A percentile compares a stretch with the other conserved stretches of the same genome.
Evolutionary conservation across 192 early-diverging fungal species (phyloP).

Genomic region (Coemansia sp.): DNA sequence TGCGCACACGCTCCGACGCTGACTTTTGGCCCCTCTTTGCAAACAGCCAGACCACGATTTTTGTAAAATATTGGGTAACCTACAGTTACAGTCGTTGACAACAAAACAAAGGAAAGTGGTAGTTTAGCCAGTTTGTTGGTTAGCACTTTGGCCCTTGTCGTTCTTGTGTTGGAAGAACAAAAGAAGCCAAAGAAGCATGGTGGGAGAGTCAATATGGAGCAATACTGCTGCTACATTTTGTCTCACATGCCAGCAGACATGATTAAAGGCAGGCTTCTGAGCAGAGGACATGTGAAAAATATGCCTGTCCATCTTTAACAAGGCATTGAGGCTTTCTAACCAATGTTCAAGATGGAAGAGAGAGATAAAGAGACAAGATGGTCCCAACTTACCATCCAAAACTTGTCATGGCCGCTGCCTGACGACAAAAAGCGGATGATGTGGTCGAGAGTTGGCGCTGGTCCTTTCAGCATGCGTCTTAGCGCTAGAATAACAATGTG

Average conservation of each 20-base stretch:
- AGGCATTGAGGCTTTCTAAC: no score
- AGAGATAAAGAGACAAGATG: neutral
- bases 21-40: slow-evolving; percentile 60
- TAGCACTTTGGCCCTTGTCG: no score
- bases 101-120: neutral
- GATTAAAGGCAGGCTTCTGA: no score
- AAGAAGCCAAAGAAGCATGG: no score
- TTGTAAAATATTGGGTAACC: slow-evolving; percentile 90
- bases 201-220: no score
- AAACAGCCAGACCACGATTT: slow-evolving; percentile 81
- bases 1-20: slow-evolving; percentile 69
- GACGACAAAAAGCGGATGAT: slow-evolving; percentile 57
- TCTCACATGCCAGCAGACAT: no score
- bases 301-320: no score
- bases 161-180: no score
- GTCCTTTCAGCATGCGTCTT: slow-evolving; percentile 50
- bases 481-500: slow-evolving; percentile 44
- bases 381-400: slow-evolving; percentile 59
- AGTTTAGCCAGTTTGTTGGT: no score
- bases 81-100: no score
- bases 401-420: slow-evolving; percentile 69
- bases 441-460: slow-evolving; percentile 67
- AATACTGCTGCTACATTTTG: no score
- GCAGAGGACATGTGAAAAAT: no score
- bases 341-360: neutral